Percentiles rank a stretch among this genome's conserved stretches.
These are phyloP conservation scores for Parascedosporium putredinis DNA, from an alignment of 2,329 filamentous ascomycete species.

Conservation along the genomic window DNA sequence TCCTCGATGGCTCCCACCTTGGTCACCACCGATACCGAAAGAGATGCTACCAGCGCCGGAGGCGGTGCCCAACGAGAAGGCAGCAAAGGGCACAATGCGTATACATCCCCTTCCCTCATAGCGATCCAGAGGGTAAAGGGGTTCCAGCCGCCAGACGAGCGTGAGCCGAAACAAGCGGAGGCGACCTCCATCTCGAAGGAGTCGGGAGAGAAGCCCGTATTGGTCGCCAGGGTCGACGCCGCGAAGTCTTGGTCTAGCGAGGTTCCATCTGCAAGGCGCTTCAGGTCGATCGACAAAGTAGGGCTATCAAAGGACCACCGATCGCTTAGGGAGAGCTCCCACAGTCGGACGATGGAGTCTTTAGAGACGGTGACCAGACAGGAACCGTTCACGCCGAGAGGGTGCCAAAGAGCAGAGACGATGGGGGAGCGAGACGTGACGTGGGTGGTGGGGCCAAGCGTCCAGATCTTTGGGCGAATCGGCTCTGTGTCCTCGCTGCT, in stretches of 20 bases:
- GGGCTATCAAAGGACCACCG: conserved; percentile 81
- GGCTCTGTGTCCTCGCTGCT: conserved; percentile 55
- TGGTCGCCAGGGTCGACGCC: conserved; percentile 62
- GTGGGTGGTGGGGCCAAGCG: conserved; percentile 85
- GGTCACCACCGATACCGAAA: conserved; percentile 73
- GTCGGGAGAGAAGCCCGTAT: conserved; percentile 79
- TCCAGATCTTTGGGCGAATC: conserved; percentile 76
- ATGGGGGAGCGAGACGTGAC: conserved; percentile 77
- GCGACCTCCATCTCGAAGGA: conserved; percentile 89
- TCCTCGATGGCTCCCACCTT: conserved; percentile 56
- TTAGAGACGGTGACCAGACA: conserved; percentile 81
- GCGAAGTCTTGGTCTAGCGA: conserved; percentile 75
- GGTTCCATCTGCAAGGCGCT: conserved; percentile 77
- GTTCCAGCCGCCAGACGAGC: conserved; percentile 72
- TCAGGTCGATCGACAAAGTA: conserved; percentile 73
- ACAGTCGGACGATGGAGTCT: conserved; percentile 79
- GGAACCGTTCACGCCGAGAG: conserved; percentile 69
- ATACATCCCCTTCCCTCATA: conserved; percentile 90
- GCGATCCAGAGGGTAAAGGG: conserved; percentile 94
- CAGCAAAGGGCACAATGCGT: conserved; percentile 82
- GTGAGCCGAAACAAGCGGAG: conserved; percentile 66
- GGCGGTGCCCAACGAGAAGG: conserved; percentile 78
- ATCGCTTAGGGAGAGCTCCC: conserved; percentile 79
- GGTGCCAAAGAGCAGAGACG: conserved; percentile 82
- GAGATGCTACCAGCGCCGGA: conserved; percentile 65